Evolutionary conservation across 352 stramenopile species (phyloP), one percentile per base, ranked within the genome.

Genomic region (Pythium rhizo-oryzae): DNA sequence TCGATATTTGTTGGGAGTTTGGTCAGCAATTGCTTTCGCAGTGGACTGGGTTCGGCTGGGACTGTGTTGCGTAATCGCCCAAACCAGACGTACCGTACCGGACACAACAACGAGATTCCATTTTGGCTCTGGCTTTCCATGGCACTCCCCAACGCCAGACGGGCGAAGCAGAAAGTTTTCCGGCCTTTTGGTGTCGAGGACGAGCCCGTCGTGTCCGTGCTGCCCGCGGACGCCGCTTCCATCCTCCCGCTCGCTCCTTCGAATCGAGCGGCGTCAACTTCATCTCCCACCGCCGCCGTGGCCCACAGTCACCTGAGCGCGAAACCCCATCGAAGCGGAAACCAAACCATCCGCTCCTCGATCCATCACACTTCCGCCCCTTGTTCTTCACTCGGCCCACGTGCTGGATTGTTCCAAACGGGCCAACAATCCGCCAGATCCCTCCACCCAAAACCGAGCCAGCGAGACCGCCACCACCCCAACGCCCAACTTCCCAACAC

Each of bases 141-240:
- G 11, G 19, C 1, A 30, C 37, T 35, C 9, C 16, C 2, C 59
- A 15, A 19, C 21, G 30, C 62, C 64, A 70, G 64, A 70, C 64
- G 30, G 55, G 64, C 64, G 47, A 43, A 56, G 46, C 53, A 59
- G 53, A 61, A 59, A 65, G 50, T n/a, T 65, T 70, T 70, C 64
- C 64, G 49, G 56, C 55, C 64, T 70, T 65, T 70, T 65, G 56
- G 55, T 55, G 46, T 62, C 21, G 64, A 70, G 64, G 64, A 69
- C 62, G 62, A 66, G 57, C 41, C 50, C 44, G 1, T 16, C 57
- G 30, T 13, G 23, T 64, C 37, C 18, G 28, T 35, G 43, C 24
- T 21, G 44, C 58, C 43, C 8, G 33, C 53, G 1, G 15, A 35
- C 58, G n/a, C 58, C 37, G 24, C 35, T 50, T 25, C 54, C 33